Evolutionary conservation across 2,329 filamentous ascomycete species (phyloP), one percentile per base, ranked within the genome.

Genomic region (Talaromyces islandicus): DNA sequence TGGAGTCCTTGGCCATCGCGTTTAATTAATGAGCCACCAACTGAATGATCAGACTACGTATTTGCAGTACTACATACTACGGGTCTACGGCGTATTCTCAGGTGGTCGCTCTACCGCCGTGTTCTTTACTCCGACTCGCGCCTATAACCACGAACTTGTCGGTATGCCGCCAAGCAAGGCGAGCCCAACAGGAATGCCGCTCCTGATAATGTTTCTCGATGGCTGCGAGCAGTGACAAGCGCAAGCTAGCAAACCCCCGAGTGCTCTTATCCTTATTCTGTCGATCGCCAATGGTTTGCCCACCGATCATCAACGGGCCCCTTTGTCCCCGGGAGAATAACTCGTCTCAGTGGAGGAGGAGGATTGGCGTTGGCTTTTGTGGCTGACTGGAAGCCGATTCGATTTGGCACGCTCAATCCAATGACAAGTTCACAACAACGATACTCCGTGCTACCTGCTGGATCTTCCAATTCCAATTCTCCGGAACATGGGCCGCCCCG

Each of bases 401-500:
- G 21, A 54, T 46, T 19, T 46, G n/a, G 19, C 41, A 46, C n/a
- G 29, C n/a, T 14, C 21, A 55, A 43, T 54, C 43, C 35, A 38
- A 38, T 38, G n/a, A 5, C 17, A 27, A 27, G 25, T 27, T 27
- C 25, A 27, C 25, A 32, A 55, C 53, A 24, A 41, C 32, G 19
- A 30, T 41, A 21, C 35, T 55, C 24, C 52, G 35, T 55, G 9
- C 19, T 14, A 6, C 11, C 4, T 55, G 38, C 17, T 38, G 52
- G 52, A 38, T 38, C 29, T 53, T 21, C 52, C 52, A 19, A 43
- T 27, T 41, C 54, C 54, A 55, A 55, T 24, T 56, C 46, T 56
- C 54, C 58, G 46, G 24, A 53, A 55, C 54, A 57, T 53, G 58
- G 58, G 46, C 58, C 58, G 58, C 58, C 58, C 58, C 58, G 58